Base-by-base conservation (phyloP, 2,329 filamentous ascomycete species). In the Diaporthe citri region DNA sequence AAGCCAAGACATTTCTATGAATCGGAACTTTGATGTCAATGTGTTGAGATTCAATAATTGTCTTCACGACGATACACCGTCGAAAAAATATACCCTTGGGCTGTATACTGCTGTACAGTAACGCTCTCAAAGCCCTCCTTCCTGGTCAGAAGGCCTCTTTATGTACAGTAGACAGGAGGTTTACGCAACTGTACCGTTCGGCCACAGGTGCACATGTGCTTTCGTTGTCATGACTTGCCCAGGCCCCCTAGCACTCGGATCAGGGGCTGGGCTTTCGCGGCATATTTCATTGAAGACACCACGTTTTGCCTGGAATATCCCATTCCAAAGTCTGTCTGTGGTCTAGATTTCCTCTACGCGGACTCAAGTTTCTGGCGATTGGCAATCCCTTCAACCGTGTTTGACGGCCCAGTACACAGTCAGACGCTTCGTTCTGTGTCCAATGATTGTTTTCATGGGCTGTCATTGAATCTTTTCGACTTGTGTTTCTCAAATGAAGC, bases 381-480 rank as follows among this genome's bases (percentile, higher is more conserved):
- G 3, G 41, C 41, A 17, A 15, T 17, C 2, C 7, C 17, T 43
- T 13, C 12, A 6, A 15, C 6, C 15, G 41, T 6, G 1, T 43
- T 17, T 6, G 41, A 6, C 15, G 6, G 15, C 41, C 17, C 41
- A 48, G 17, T 48, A 22, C 46, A n/a, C 20, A 48, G 46, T 9
- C 1, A 15, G 46, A 48, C 2, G 13, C 20, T 12, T 48, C 22
- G 1, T 55, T 0, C 1, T 17, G n/a, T 55, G 9, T 25, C 51
- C 10, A 28, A 43, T 20, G 2, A 43, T 6, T 6, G 5, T 43
- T 43, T 6, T 43, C 1, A 20, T 43, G 41, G 4, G 41, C 41
- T 20, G 17, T 0, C 7, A 20, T 3, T 22, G 2, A 22, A 31
- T 5, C 1, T 8, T 25, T 20, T 31, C 2, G 13, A 17, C 3